Evolutionary conservation across 2,329 filamentous ascomycete species (phyloP), one percentile per base, ranked within the genome.

Genomic region (Paraphoma sp.): DNA sequence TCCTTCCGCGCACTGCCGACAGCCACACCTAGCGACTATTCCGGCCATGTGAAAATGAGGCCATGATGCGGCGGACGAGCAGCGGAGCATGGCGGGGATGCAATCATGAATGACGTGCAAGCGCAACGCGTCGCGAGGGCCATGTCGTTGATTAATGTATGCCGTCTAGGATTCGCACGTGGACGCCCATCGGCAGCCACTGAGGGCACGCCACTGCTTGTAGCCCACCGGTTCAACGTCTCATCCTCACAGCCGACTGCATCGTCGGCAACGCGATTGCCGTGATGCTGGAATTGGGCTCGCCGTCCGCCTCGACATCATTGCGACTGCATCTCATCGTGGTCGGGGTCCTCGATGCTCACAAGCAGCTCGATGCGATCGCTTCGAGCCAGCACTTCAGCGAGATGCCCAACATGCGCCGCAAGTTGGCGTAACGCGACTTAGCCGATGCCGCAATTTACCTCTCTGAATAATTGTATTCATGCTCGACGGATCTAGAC

Each of bases 1-100:
- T 60, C 55, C 58, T 56, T 63, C 67, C 67, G 67, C 63, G 54
- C 48, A 47, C 59, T 63, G 64, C 67, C 67, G 65, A 56, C 51
- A 51, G 40, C 59, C 51, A 56, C 44, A 46, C 47, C 53, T 53
- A 42, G 54, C 51, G 33, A 41, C 52, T 30, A 47, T 48, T 44
- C 18, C 45, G 53, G 44, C 42, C 49, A 59, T 54, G 57, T 58
- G 46, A 7, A 43, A 41, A 41, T 31, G 38, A 46, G 45, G 47
- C 42, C 40, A 48, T 52, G 62, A 42, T 23, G 38, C 36, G 28
- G 45, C 33, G 54, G 56, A 53, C 48, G 48, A 50, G 36, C 12
- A 43, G 29, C 17, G 40, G 14, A 23, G 29, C 50, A 36, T 36
- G 42, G 33, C 17, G 36, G 30, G 6, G 4, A 31, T 10, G 33